These are phyloP conservation scores for Mycena citricolor DNA, from an alignment of 1,284 basidiomycete species.

Conservation along the genomic window DNA sequence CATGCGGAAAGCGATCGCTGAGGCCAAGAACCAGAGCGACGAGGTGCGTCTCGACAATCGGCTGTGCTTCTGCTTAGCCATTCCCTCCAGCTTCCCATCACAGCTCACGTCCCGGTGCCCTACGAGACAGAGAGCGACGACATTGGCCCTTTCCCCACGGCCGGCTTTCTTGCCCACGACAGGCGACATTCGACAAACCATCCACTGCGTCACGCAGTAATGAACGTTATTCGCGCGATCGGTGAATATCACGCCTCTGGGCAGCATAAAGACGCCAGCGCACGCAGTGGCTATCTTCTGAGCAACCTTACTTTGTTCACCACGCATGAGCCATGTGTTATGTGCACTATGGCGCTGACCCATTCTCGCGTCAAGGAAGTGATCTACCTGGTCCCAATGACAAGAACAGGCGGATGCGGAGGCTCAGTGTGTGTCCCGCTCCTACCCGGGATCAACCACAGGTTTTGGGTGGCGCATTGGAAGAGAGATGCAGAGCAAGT, in stretches of 20 bases:
- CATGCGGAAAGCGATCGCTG: constrained; percentile 50
- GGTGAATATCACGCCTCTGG: constrained; percentile 55
- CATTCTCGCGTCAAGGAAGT: constrained; percentile 89
- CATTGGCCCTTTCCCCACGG: constrained; percentile 34
- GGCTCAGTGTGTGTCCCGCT: constrained; percentile 68
- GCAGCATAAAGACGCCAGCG: constrained; percentile 24
- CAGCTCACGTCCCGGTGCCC: constrained; percentile 69
- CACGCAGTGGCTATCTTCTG: constrained; percentile 78
- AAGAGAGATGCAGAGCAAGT: constrained; percentile 28
- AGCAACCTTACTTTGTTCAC: constrained; percentile 81
- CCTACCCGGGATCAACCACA: constrained; percentile 80
- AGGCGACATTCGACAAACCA: constrained; percentile 66
- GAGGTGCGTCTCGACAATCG: constrained; percentile 48
- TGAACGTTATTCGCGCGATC: constrained; percentile 73
- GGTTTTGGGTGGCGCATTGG: constrained; percentile 72
- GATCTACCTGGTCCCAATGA: constrained; percentile 71
- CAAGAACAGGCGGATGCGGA: constrained; percentile 74
- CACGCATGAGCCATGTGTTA: constrained; percentile 93
- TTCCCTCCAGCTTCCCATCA: constrained; percentile 81
- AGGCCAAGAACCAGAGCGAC: constrained; percentile 50
- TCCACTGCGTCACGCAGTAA: constrained; percentile 79
- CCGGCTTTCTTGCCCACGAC: constrained; percentile 71
- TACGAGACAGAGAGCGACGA: constrained; percentile 40
- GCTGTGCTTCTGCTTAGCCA: constrained; percentile 4
- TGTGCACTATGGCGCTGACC: constrained; percentile 93